A percentile compares a stretch with the other conserved stretches of the same genome.
phyloP scores from a whole-genome alignment of 2,329 filamentous ascomycete species.

The Fusarium sp. region DNA sequence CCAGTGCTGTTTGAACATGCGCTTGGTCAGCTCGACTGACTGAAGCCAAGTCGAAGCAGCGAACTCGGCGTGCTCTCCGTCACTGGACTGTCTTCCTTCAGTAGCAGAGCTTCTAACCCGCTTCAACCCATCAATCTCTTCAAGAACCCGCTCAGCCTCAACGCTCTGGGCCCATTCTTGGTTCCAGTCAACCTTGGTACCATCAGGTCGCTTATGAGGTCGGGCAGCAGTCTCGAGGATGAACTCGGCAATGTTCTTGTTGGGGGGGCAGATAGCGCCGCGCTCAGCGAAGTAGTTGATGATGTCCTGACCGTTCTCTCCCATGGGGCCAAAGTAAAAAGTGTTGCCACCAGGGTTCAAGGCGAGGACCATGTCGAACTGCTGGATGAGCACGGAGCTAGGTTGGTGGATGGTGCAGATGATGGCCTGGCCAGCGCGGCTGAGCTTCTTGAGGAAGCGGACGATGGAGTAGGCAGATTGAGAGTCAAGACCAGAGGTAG shows the following conservation, averaged over 20 bases:
- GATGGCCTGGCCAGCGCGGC: constrained; percentile 67
- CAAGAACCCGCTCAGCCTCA: constrained; percentile 66
- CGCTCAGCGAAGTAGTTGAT: constrained; percentile 66
- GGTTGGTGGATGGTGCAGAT: constrained; percentile 70
- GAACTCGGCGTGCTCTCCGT: constrained; percentile 61
- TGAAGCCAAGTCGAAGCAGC: constrained; percentile 73
- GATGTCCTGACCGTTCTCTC: constrained; percentile 56
- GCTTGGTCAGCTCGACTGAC: constrained; percentile 73
- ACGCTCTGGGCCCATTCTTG: constrained; percentile 77
- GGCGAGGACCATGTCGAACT: constrained; percentile 65
- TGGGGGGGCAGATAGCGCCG: constrained; percentile 72
- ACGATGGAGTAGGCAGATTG: constrained; percentile 68
- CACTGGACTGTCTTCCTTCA: constrained; percentile 10
- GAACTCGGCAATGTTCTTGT: constrained; percentile 61
- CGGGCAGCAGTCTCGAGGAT: constrained; percentile 57
- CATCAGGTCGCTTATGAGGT: constrained; percentile 48
- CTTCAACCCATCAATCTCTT: constrained; percentile 65
- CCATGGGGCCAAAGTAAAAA: constrained; percentile 65
- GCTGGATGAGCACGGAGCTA: constrained; percentile 61
- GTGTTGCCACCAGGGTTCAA: constrained; percentile 62
- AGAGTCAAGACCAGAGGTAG: constrained; percentile 65
- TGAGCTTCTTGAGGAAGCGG: constrained; percentile 67
- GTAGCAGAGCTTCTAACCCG: constrained; percentile 29
- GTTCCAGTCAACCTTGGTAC: constrained; percentile 72
- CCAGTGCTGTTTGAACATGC: constrained; percentile 80